Evolutionary conservation across 1,284 basidiomycete genomes (phyloP), one percentile per base, ranked within the genome.

Genomic region (Cryptococcus floricola): DNA sequence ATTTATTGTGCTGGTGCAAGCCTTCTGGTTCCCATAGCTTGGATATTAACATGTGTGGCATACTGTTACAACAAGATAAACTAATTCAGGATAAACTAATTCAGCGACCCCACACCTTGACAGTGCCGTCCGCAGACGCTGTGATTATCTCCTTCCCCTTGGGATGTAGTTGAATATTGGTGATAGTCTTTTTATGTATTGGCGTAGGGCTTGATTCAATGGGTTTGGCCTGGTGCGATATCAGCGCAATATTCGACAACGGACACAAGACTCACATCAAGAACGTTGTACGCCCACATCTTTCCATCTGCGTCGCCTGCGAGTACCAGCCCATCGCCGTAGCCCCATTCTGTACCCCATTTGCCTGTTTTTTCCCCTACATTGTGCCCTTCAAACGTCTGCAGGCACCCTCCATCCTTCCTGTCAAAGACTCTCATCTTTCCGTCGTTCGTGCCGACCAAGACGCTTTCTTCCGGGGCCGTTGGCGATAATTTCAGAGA

Each of bases 221-320:
- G 19, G 84, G 78, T 53, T 84, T 85, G 6, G 84, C 87, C 89
- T 60, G 23, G n/a, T 37, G 90, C 3, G 65, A 51, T 0, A 37
- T 61, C 41, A 44, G 53, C 23, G 49, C 27, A 34, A 34, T 25
- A 25, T 5, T 39, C 14, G 45, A 44, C 14, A 19, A 34, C 27
- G 19, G 9, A 37, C 12, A 45, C 23, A 10, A 1, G 27, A 81
- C 14, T 68, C 74, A 91, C 91, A 72, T 91, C 87, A 28, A 96
- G 82, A 53, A 97, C 79, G 69, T 95, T 91, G 94, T 95, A 99
- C 39, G 84, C 85, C 87, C 90, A 93, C 5, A 98, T 78, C 56
- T 77, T 78, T 0, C 96, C 96, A 5, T 86, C 82, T 73, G 97
- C 94, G 71, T 98, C 96, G 5, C 95, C 95, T 43, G 84, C 86